phyloP scores from a whole-genome alignment of 345 rosid species.

The Citrus sp. region DNA sequence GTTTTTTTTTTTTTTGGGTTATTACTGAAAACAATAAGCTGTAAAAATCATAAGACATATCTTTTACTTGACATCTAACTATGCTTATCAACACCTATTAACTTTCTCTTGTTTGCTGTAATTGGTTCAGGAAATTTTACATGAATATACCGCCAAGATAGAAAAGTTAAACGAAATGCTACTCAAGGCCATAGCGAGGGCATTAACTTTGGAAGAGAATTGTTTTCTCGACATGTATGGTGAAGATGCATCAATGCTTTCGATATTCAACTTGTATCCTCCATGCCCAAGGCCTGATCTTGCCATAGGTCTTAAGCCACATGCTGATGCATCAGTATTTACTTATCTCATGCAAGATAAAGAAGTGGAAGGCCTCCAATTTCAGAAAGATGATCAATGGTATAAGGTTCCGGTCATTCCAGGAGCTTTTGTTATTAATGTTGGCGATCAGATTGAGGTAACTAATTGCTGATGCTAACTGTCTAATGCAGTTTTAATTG shows the following conservation, averaged over 20 bases:
- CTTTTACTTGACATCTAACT: background rate
- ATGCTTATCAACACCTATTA: background rate
- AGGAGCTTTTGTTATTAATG: conserved; percentile 45
- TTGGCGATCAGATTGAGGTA: conserved; percentile 62
- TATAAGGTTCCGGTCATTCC: conserved; percentile 43
- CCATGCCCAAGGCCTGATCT: conserved; percentile 55
- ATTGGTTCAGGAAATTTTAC: conserved; percentile 33
- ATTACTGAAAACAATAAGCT: background rate
- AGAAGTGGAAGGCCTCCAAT: conserved; percentile 53
- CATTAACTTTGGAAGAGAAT: conserved; percentile 44
- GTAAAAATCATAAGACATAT: no score
- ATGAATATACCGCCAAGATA: conserved; percentile 39
- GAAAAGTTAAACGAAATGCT: conserved; percentile 20
- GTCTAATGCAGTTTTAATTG: no score
- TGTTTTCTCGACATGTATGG: conserved; percentile 48
- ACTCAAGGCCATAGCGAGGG: conserved; percentile 48
- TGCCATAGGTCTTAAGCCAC: conserved; percentile 53
- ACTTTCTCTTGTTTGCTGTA: background rate
- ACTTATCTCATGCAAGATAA: conserved; percentile 54
- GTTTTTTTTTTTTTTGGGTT: no score
- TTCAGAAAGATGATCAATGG: conserved; percentile 49
- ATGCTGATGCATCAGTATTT: conserved; percentile 57
- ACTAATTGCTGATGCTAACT: background rate
- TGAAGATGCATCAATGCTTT: conserved; percentile 28
- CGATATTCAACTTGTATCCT: conserved; percentile 64